phyloP scores from a whole-genome alignment of 257 asterid genomes.

The Agastache rugosa region DNA sequence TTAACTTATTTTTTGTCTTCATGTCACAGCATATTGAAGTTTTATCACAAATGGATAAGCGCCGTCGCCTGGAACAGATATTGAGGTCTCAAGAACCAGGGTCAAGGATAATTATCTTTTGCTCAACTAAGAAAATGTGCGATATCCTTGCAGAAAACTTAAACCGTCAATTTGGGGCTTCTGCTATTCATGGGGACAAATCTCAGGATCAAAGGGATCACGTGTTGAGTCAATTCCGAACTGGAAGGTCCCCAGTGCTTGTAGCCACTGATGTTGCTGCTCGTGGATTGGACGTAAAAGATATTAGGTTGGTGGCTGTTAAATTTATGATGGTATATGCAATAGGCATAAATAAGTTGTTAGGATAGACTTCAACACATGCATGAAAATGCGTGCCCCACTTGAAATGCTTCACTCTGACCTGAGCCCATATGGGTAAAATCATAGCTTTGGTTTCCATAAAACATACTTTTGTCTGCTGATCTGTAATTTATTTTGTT shows the following conservation, averaged over 20 bases:
- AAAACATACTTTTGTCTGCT: neutral
- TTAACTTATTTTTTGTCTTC: slow-evolving; percentile 26
- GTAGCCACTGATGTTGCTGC: slow-evolving; percentile 99
- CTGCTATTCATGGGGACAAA: slow-evolving; percentile 95
- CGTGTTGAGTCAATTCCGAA: slow-evolving; percentile 78
- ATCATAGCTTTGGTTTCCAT: neutral
- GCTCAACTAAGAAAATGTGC: slow-evolving; percentile 94
- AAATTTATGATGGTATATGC: neutral
- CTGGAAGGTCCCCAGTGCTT: slow-evolving; percentile 81
- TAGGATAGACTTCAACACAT: slow-evolving; percentile 8
- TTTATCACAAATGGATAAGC: slow-evolving; percentile 68
- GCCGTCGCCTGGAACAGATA: slow-evolving; percentile 79
- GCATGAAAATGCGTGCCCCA: slow-evolving; percentile 6
- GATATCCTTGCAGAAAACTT: slow-evolving; percentile 75
- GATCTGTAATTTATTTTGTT: neutral
- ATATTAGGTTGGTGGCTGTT: slow-evolving; percentile 68
- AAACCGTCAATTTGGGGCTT: slow-evolving; percentile 73
- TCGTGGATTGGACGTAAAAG: slow-evolving; percentile 92
- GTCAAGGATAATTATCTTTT: slow-evolving; percentile 84
- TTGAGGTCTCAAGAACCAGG: slow-evolving; percentile 90
- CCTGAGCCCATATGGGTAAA: neutral
- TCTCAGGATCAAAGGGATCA: slow-evolving; percentile 87
- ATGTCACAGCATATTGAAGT: slow-evolving; percentile 70
- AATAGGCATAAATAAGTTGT: slow-evolving; percentile 16
- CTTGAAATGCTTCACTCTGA: neutral